Conservation (phyloP, 768 basidiomycete genomes). For the Podaxis sp. region DNA sequence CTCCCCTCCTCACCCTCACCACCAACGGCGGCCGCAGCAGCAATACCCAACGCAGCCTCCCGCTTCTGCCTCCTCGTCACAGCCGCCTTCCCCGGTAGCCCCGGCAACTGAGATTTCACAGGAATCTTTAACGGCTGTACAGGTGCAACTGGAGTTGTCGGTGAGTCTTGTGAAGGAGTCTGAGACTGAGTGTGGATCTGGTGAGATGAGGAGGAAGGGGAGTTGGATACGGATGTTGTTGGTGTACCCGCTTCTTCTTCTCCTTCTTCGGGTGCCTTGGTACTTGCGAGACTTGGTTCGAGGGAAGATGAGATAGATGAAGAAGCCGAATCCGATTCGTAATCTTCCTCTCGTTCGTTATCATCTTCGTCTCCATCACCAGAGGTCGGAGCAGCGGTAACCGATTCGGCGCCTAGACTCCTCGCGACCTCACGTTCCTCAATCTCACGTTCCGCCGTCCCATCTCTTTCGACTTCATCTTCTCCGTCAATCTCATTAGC, state of each 20-base stretch:
- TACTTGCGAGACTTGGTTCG: neutral
- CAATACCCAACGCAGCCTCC: neutral
- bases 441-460: constrained; percentile 15
- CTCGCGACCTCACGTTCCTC: constrained; percentile 12
- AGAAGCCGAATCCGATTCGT: constrained; percentile 26
- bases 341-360: constrained; percentile 19
- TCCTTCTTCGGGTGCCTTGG: neutral
- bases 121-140: neutral
- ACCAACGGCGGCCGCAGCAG: neutral
- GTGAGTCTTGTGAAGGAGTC: neutral
- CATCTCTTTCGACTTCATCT: constrained; percentile 8
- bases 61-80: constrained; percentile 20
- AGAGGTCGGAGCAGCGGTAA: neutral
- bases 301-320: constrained; percentile 21
- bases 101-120: neutral
- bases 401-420: neutral
- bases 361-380: constrained; percentile 11
- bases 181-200: neutral
- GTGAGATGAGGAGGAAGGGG: neutral
- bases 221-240: neutral
- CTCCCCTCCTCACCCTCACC: constrained; percentile 22
- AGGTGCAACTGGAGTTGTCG: neutral
- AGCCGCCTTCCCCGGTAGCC: constrained; percentile 17
- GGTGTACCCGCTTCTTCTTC: neutral
- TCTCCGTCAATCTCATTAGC: constrained; percentile 5